Percentiles rank a stretch among this genome's conserved stretches.
phyloP scores from a whole-genome alignment of 164 flowering plant species.

The Cinnamomum micranthum region DNA sequence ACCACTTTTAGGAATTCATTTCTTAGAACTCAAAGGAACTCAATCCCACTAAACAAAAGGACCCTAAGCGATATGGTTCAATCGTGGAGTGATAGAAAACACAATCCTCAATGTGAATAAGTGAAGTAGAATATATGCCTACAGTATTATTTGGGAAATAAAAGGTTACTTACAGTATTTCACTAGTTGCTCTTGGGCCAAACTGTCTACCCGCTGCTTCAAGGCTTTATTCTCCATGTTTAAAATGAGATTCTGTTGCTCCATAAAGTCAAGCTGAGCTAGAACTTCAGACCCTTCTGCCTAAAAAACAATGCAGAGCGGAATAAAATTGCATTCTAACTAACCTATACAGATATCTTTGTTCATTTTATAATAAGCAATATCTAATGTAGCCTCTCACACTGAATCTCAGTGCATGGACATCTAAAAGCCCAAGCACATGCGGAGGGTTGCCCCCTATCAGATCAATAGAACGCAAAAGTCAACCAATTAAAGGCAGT shows the following conservation, averaged over 20 bases:
- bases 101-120: neutral
- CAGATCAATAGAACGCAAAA: neutral
- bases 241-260: constrained; percentile 76
- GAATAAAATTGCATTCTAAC: neutral
- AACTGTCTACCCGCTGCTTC: constrained; percentile 79
- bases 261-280: constrained; percentile 83
- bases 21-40: too few relatives aligned
- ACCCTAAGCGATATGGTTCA: neutral
- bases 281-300: constrained; percentile 86
- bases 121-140: neutral
- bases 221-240: constrained; percentile 90
- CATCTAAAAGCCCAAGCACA: neutral
- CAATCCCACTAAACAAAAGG: too few relatives aligned
- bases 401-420: neutral
- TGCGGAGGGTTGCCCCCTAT: neutral
- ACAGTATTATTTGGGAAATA: neutral
- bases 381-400: neutral
- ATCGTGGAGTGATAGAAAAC: neutral
- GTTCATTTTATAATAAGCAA: neutral
- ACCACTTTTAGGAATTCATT: too few relatives aligned
- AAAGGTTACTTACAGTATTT: constrained; percentile 59
- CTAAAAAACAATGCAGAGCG: constrained; percentile 31
- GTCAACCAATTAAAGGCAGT: neutral
- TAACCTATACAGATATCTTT: neutral
- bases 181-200: constrained; percentile 81